Evolutionary conservation across 768 basidiomycete species (phyloP).

Genomic region (Rhizopogon vesiculosus): DNA sequence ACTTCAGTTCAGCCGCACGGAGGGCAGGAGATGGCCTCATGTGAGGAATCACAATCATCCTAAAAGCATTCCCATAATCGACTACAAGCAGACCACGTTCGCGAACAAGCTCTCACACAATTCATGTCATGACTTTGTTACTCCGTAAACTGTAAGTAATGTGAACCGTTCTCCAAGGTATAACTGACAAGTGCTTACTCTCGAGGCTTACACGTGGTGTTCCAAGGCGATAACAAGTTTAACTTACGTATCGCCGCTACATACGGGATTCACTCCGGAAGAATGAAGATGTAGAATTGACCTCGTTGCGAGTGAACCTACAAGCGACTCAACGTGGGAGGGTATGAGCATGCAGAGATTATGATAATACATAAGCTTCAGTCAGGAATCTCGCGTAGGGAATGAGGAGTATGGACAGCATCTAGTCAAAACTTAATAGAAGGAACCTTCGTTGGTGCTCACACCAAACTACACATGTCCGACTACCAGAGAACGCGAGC

Average conservation of each 20-base stretch:
- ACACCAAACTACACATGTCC: too few relatives aligned
- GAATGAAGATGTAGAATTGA: too few relatives aligned
- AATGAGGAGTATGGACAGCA: too few relatives aligned
- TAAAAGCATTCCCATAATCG: conserved; percentile 41
- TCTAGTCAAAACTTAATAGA: too few relatives aligned
- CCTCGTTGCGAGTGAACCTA: too few relatives aligned
- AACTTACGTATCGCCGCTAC: not conserved
- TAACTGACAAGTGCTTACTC: not conserved
- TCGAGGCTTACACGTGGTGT: not conserved
- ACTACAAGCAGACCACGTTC: conserved; percentile 42
- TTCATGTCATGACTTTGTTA: conserved; percentile 54
- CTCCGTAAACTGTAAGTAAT: not conserved
- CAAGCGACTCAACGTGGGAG: too few relatives aligned
- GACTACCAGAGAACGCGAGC: too few relatives aligned
- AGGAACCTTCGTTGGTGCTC: too few relatives aligned
- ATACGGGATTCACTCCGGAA: too few relatives aligned
- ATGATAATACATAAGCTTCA: too few relatives aligned
- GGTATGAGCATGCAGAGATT: too few relatives aligned
- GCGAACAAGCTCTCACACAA: conserved; percentile 59
- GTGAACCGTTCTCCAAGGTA: not conserved
- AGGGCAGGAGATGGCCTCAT: conserved; percentile 40
- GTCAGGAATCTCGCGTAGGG: too few relatives aligned
- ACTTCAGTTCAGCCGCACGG: conserved; percentile 52
- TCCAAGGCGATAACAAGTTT: not conserved
- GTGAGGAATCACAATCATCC: conserved; percentile 46